These are phyloP conservation scores for Zymoseptoria ardabiliae DNA, from an alignment of 2,329 filamentous ascomycete genomes.

Conservation along the genomic window DNA sequence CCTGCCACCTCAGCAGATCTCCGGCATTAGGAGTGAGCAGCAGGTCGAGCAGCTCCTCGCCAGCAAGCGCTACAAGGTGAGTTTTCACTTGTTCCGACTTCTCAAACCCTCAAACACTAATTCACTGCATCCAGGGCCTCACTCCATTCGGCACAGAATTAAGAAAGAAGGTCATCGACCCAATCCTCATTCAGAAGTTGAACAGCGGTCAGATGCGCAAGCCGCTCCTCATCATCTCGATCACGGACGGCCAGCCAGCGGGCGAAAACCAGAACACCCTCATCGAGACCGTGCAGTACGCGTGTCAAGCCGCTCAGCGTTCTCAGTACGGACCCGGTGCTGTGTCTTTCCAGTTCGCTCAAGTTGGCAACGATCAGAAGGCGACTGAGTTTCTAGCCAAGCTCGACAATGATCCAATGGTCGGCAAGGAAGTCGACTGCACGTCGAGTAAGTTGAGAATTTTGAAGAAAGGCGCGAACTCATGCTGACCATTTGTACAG, in stretches of 20 bases:
- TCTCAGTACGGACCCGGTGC: constrained; percentile 48
- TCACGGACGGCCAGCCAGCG: constrained; percentile 60
- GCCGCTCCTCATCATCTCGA: constrained; percentile 58
- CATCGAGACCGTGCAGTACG: constrained; percentile 50
- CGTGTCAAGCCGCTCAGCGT: constrained; percentile 44
- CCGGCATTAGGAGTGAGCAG: constrained; percentile 50
- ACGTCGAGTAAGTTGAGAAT: constrained; percentile 52
- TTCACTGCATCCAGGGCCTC: constrained; percentile 41
- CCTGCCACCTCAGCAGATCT: constrained; percentile 39
- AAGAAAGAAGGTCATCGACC: constrained; percentile 56
- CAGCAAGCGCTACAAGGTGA: constrained; percentile 52
- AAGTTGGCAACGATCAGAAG: constrained; percentile 60
- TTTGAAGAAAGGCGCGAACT: neutral
- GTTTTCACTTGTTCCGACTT: neutral
- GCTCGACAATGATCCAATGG: constrained; percentile 55
- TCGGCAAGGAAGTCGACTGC: constrained; percentile 58
- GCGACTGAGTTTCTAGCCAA: constrained; percentile 57
- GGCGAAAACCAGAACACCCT: constrained; percentile 53
- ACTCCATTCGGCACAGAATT: constrained; percentile 60
- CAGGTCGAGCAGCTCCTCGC: constrained; percentile 53
- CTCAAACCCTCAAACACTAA: neutral
- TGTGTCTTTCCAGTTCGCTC: constrained; percentile 61
- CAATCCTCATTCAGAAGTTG: constrained; percentile 49
- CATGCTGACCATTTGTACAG: constrained; percentile 30
- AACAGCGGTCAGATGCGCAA: constrained; percentile 50